Evolutionary conservation across 2,329 filamentous ascomycete species (phyloP).

Genomic region (Curvularia eragrostidis): DNA sequence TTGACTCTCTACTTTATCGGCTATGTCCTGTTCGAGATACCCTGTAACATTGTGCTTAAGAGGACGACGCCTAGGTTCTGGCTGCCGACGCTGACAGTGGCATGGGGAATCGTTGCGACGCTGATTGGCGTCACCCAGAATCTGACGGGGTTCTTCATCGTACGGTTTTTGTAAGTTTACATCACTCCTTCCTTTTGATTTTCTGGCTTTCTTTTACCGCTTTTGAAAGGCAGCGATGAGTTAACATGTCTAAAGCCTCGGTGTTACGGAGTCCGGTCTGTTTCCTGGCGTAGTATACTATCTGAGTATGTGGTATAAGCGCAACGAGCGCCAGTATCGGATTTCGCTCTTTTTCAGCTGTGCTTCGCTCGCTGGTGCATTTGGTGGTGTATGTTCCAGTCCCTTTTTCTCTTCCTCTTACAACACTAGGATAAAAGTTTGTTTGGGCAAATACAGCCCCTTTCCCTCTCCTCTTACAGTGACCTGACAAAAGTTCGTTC

Average conservation of each 20-base stretch:
- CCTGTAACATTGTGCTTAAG: constrained; percentile 67
- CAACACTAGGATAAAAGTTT: too few relatives aligned
- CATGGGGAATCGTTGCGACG: constrained; percentile 59
- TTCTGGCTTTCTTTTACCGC: not conserved
- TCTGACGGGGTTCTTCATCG: constrained; percentile 55
- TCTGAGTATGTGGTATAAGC: constrained; percentile 68
- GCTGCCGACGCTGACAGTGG: constrained; percentile 57
- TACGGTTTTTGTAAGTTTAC: constrained; percentile 55
- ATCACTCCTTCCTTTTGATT: not conserved
- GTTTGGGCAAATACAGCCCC: too few relatives aligned
- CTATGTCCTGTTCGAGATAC: constrained; percentile 61
- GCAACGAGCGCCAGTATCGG: constrained; percentile 64
- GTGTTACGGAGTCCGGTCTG: constrained; percentile 46
- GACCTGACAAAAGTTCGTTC: too few relatives aligned
- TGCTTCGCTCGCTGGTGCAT: constrained; percentile 65
- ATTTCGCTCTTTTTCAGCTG: constrained; percentile 67
- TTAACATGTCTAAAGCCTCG: constrained; percentile 29
- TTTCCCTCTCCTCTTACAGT: too few relatives aligned
- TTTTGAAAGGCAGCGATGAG: not conserved
- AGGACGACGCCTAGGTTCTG: constrained; percentile 61
- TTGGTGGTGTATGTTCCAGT: constrained; percentile 58
- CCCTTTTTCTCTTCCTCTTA: too few relatives aligned
- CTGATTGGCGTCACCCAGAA: constrained; percentile 59
- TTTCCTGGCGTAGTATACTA: constrained; percentile 59
- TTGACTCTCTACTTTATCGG: constrained; percentile 70